These are phyloP conservation scores for Gracilariopsis chorda DNA, from an alignment of 23 red algal species.

Conservation along the genomic window DNA sequence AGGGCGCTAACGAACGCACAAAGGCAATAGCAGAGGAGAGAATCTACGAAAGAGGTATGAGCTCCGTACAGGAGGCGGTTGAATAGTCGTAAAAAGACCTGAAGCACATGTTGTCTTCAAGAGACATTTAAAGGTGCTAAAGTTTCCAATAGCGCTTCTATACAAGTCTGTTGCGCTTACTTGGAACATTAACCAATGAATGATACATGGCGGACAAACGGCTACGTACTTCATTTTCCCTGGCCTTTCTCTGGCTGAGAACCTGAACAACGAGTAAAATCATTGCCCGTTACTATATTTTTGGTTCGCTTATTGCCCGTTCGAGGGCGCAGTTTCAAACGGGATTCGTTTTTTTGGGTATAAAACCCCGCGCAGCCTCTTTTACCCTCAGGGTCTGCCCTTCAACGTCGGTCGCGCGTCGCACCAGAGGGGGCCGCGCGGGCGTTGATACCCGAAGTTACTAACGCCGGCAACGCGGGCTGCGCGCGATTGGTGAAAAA, in stretches of 20 bases:
- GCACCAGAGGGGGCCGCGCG: no score
- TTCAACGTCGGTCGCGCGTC: no score
- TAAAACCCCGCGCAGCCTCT: no score
- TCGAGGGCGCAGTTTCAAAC: neutral
- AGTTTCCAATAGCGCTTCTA: neutral
- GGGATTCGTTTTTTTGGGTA: no score
- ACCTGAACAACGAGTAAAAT: neutral
- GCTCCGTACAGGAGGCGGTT: neutral
- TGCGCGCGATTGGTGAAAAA: no score
- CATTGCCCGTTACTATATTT: neutral
- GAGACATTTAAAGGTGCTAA: constrained; percentile 1
- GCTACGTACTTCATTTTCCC: neutral
- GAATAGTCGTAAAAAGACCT: neutral
- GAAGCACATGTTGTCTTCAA: constrained; percentile 27
- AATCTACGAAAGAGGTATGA: neutral
- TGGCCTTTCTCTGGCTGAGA: neutral
- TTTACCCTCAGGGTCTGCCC: no score
- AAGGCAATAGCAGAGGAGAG: neutral
- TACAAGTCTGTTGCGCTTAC: neutral
- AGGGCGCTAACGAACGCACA: neutral
- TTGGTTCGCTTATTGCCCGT: neutral
- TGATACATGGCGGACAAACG: neutral
- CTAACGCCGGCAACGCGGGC: no score
- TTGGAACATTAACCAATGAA: neutral
- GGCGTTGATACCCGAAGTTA: no score